A percentile compares a stretch with the other conserved stretches of the same genome.
phyloP scores from a whole-genome alignment of 345 rosid species.

The Euclidium syriacum region DNA sequence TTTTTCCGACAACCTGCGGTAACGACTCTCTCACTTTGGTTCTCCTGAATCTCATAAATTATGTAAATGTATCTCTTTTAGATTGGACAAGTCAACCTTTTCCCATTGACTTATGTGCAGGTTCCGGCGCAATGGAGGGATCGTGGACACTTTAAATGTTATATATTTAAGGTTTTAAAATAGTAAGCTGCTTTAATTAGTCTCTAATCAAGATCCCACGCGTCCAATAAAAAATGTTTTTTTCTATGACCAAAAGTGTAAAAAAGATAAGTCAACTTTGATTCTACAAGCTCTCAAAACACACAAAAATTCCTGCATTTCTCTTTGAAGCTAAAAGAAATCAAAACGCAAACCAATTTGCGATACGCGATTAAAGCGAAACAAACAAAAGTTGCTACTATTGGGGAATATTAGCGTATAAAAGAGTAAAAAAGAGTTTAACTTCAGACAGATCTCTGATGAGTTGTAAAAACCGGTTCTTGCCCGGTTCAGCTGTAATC shows the following conservation, averaged over 20 bases:
- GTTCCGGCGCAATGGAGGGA: slow-evolving; percentile 13
- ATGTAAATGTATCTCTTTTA: neutral
- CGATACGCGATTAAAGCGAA: neutral
- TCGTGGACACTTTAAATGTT: slow-evolving; percentile 20
- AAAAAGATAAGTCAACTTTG: neutral
- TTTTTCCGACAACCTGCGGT: slow-evolving; percentile 1
- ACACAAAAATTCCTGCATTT: neutral
- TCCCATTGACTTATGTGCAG: slow-evolving; percentile 23
- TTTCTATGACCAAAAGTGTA: too few relatives aligned
- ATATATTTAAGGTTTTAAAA: neutral
- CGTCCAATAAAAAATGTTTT: neutral
- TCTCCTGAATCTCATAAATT: neutral
- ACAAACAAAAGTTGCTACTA: slow-evolving; percentile 21
- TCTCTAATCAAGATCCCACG: slow-evolving; percentile 2
- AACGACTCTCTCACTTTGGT: neutral
- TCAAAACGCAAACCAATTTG: slow-evolving; percentile 6
- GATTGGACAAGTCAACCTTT: slow-evolving; percentile 1
- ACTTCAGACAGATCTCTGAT: slow-evolving; percentile 57
- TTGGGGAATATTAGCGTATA: slow-evolving; percentile 55
- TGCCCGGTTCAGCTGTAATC: slow-evolving; percentile 52
- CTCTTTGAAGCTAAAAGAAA: neutral
- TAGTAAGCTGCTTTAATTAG: neutral
- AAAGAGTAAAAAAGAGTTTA: slow-evolving; percentile 74
- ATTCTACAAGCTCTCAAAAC: slow-evolving; percentile 5
- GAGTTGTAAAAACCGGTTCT: slow-evolving; percentile 51